phyloP scores from a whole-genome alignment of 2,329 filamentous ascomycete genomes.

The Hirsutella rhossiliensis region DNA sequence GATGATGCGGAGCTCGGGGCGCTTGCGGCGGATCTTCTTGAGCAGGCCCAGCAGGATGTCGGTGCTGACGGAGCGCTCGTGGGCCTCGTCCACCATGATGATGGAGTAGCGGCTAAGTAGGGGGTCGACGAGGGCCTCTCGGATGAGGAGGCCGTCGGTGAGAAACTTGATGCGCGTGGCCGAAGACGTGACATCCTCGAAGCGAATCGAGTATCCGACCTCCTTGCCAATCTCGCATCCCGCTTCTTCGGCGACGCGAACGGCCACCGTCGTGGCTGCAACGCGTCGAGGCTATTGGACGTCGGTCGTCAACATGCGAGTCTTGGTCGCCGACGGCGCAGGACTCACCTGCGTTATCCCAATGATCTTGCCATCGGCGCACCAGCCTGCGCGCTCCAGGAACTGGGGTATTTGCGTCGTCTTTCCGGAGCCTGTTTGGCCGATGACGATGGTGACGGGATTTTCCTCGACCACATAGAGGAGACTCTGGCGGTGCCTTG shows the following conservation, averaged over 20 bases:
- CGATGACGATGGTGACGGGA: conserved; percentile 79
- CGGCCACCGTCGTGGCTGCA: conserved; percentile 80
- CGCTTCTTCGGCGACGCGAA: conserved; percentile 81
- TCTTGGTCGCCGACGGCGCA: not conserved
- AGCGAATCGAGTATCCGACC: conserved; percentile 82
- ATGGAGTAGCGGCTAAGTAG: conserved; percentile 83
- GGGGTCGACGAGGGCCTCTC: conserved; percentile 89
- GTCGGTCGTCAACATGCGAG: conserved; percentile 3
- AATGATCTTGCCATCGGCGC: conserved; percentile 67
- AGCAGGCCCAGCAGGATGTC: conserved; percentile 82
- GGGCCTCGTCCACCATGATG: conserved; percentile 96
- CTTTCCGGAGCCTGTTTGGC: conserved; percentile 90
- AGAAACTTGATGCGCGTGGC: conserved; percentile 87
- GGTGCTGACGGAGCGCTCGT: conserved; percentile 85
- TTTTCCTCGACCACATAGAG: conserved; percentile 79
- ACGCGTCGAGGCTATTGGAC: conserved; percentile 64
- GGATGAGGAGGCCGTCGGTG: conserved; percentile 81
- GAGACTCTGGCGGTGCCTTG: conserved; percentile 65
- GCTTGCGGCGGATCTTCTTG: conserved; percentile 75
- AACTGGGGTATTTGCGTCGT: conserved; percentile 94
- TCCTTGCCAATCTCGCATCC: conserved; percentile 79
- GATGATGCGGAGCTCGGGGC: conserved; percentile 74
- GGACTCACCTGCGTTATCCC: conserved; percentile 76
- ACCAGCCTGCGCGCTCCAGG: conserved; percentile 82
- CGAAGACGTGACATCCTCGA: conserved; percentile 84